Evolutionary conservation across 306 rosid genomes (phyloP).

Genomic region (Medicago lupulina): DNA sequence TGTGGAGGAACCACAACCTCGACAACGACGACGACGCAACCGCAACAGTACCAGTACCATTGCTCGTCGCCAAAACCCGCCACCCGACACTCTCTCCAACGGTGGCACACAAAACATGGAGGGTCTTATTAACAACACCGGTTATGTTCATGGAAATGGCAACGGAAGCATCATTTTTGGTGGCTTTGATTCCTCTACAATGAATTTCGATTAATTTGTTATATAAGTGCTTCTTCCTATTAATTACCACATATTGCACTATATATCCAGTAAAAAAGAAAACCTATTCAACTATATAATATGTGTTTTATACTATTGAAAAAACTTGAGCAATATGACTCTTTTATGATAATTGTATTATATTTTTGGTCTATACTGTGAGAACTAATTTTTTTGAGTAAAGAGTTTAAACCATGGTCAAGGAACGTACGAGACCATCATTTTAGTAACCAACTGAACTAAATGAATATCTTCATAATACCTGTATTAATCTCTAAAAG

Average conservation of each 20-base stretch:
- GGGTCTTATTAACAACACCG: constrained; percentile 46
- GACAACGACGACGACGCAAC: constrained; percentile 11
- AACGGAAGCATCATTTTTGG: constrained; percentile 44
- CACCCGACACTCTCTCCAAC: background rate
- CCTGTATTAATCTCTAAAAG: too few relatives aligned
- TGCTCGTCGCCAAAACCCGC: constrained; percentile 1
- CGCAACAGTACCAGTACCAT: background rate
- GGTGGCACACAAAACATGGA: constrained; percentile 32
- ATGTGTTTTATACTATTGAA: background rate
- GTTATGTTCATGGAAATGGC: constrained; percentile 38
- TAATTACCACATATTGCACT: background rate
- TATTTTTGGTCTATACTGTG: too few relatives aligned
- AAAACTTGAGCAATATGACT: background rate
- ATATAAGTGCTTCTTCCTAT: background rate
- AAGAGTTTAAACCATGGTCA: too few relatives aligned
- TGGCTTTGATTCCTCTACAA: constrained; percentile 37
- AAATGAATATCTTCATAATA: too few relatives aligned
- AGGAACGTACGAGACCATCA: too few relatives aligned
- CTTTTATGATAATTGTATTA: background rate
- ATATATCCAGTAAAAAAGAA: too few relatives aligned
- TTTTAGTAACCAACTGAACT: too few relatives aligned
- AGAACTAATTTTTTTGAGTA: too few relatives aligned
- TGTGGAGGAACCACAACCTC: constrained; percentile 17
- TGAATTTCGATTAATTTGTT: background rate
- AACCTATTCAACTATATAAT: background rate